phyloP scores from a whole-genome alignment of 1,284 basidiomycete genomes.

The Volvariella volvacea region DNA sequence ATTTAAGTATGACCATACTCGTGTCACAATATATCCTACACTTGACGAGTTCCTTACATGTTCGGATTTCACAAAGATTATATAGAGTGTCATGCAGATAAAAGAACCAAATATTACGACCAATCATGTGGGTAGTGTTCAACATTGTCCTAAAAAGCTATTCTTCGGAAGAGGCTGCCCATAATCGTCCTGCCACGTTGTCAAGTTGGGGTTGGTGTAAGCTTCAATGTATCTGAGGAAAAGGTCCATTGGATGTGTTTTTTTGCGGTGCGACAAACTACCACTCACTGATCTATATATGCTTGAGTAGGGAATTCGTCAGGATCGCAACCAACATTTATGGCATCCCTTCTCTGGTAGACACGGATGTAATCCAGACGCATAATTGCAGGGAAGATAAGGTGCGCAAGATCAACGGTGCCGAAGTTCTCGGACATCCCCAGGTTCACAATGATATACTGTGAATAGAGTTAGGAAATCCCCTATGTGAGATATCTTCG shows the following conservation, averaged over 20 bases:
- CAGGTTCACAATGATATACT: constrained; percentile 78
- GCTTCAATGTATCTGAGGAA: constrained; percentile 39
- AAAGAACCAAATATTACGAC: too few species aligned
- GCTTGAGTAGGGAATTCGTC: constrained; percentile 66
- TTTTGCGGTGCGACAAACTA: too few species aligned
- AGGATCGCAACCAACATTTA: constrained; percentile 83
- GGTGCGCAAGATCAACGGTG: constrained; percentile 53
- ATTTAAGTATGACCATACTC: too few species aligned
- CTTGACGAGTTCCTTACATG: too few species aligned
- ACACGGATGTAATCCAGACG: constrained; percentile 80
- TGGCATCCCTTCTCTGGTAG: constrained; percentile 61
- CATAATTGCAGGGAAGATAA: constrained; percentile 69
- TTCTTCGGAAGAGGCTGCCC: constrained; percentile 58
- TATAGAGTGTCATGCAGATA: too few species aligned
- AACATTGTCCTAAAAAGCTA: constrained; percentile 45
- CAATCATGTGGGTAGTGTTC: constrained; percentile 1
- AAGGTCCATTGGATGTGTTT: constrained; percentile 5
- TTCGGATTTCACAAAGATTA: too few species aligned
- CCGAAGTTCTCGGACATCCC: constrained; percentile 81
- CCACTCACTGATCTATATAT: constrained; percentile 64
- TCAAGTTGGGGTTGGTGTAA: constrained; percentile 50
- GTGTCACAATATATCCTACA: too few species aligned
- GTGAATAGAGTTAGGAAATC: neutral
- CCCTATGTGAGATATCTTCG: neutral
- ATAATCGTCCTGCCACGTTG: constrained; percentile 54